These are phyloP conservation scores for Blastocladiella britannica DNA, from an alignment of 192 early-diverging fungal genomes.

Conservation along the genomic window DNA sequence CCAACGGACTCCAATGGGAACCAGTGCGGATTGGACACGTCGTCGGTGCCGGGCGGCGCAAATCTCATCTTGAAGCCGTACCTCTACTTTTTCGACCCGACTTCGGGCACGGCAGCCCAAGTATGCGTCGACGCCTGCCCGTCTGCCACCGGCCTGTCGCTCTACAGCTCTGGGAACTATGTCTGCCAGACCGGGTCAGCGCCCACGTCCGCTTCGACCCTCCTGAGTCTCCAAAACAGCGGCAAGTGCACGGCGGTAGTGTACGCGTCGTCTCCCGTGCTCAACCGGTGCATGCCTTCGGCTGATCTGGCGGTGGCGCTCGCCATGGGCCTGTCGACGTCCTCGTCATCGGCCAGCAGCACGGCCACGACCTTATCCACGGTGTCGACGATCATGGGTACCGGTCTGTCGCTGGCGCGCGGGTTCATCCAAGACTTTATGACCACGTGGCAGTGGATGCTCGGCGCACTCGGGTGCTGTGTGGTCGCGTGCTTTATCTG, in stretches of 20 bases:
- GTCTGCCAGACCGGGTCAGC: not conserved
- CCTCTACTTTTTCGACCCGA: slow-evolving; percentile 1
- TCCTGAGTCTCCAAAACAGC: not conserved
- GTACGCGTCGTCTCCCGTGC: slow-evolving; percentile 5
- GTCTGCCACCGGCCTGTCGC: not conserved
- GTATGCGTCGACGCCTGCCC: not conserved
- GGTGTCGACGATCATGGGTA: no score
- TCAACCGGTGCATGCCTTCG: slow-evolving; percentile 10
- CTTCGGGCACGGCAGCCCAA: not conserved
- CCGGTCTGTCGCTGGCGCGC: no score
- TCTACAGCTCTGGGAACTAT: not conserved
- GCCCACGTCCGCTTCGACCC: not conserved
- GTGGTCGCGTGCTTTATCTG: slow-evolving; percentile 18
- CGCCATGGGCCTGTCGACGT: no score
- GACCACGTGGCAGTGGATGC: slow-evolving; percentile 2
- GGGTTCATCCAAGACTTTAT: slow-evolving; percentile 1
- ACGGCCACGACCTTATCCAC: no score
- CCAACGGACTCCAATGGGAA: slow-evolving; percentile 1
- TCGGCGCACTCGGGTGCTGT: slow-evolving; percentile 5
- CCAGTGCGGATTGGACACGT: slow-evolving; percentile 1
- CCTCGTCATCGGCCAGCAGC: no score
- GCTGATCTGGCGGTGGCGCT: slow-evolving; percentile 1
- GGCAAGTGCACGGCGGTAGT: slow-evolving; percentile 5
- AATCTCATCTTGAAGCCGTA: slow-evolving; percentile 1
- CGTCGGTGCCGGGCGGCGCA: not conserved